Base-by-base conservation (phyloP, 1,284 basidiomycete genomes). In the Melampsora americana region DNA sequence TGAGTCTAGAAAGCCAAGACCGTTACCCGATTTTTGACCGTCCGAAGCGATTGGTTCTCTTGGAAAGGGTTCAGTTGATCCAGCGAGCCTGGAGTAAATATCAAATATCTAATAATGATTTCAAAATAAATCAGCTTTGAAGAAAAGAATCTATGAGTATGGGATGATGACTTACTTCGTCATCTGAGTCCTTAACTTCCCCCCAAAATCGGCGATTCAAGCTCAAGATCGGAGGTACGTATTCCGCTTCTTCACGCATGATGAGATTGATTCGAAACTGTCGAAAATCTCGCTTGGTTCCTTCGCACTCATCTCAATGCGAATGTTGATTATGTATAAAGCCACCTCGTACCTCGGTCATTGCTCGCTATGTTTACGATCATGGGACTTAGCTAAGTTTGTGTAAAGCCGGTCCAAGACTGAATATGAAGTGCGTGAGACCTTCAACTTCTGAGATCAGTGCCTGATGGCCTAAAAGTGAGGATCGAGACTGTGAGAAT, bases 1-100 rank as follows among this genome's bases (percentile, higher is more conserved):
- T 4, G 69, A 70, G 30, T 70, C 69, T 1, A 70, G 32, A 62
- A 70, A 70, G 11, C 69, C 69, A 35, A 70, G 42, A 12, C 56
- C 39, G 35, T 56, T 60, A 12, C 20, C 32, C 32, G 30, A 60
- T 11, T 26, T 70, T 26, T 28, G 59, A 42, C 42, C 30, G 4
- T 39, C 50, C 6, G 18, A 39, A 2, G 53, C n/a, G 3, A 18
- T 70, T 14, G 35, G 35, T 26, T n/a, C n/a, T 6, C 59, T 30
- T 23, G 32, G 42, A 18, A 32, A 56, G 42, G n/a, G 20, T 30
- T 26, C 66, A 20, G 59, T n/a, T 30, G 59, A 62, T 28, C 59
- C 69, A 26, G 69, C 69, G 42, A 70, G 42, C 26, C 26, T 60
- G 26, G 69, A 60, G 44, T 70, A 70, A 14, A 70, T n/a, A 12